Evolutionary conservation across 305 asterid species (phyloP).

Genomic region (Fraxinus velutina): DNA sequence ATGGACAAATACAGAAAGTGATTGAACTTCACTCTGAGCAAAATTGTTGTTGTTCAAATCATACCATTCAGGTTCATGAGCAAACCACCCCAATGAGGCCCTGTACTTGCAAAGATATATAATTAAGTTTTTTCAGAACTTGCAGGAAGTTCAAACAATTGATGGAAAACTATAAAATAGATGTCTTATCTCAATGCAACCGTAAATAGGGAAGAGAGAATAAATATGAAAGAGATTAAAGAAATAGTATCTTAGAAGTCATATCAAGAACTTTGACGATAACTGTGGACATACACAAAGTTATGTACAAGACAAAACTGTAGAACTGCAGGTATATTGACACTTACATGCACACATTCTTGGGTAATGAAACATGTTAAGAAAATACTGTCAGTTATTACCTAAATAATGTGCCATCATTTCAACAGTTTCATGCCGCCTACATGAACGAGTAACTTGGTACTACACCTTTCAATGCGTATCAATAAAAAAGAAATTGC

Average conservation of each 20-base stretch:
- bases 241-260: neutral
- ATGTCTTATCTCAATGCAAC: neutral
- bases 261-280: neutral
- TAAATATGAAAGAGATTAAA: neutral
- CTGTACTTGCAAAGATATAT: constrained; percentile 35
- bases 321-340: neutral
- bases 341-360: neutral
- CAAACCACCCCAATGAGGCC: constrained; percentile 96
- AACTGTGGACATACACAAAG: neutral
- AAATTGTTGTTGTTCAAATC: constrained; percentile 76
- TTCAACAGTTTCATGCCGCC: neutral
- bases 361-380: neutral
- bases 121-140: neutral
- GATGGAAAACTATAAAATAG: neutral
- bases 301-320: neutral
- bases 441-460: neutral
- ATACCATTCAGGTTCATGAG: constrained; percentile 89
- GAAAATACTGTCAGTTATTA: neutral
- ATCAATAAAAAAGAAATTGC: neutral
- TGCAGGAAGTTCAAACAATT: constrained; percentile 2
- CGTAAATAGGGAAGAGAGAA: neutral
- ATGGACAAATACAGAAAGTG: constrained; percentile 74
- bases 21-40: constrained; percentile 91
- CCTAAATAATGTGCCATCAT: neutral
- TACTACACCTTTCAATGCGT: neutral